Evolutionary conservation across 257 asterid genomes (phyloP).

Genomic region (Penstemon davidsonii): DNA sequence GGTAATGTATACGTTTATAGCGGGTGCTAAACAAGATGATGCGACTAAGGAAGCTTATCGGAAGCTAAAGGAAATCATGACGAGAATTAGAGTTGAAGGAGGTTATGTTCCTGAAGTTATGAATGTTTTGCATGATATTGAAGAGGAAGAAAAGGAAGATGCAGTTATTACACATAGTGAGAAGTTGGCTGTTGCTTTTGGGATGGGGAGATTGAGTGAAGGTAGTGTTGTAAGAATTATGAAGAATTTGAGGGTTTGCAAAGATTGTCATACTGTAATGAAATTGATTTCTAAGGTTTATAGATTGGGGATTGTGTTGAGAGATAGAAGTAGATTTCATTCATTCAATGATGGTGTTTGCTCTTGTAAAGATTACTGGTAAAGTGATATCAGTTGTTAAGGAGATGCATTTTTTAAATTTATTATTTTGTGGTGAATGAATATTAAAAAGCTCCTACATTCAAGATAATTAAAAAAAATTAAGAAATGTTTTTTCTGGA

Average conservation of each 20-base stretch:
- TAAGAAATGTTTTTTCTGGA: too few relatives aligned
- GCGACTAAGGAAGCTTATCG: constrained; percentile 47
- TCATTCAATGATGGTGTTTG: constrained; percentile 54
- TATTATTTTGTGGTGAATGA: too few relatives aligned
- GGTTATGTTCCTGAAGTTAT: constrained; percentile 58
- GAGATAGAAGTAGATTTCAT: constrained; percentile 78
- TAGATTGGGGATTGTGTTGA: constrained; percentile 48
- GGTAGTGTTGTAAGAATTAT: constrained; percentile 48
- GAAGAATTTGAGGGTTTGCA: constrained; percentile 78
- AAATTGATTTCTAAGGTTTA: constrained; percentile 62
- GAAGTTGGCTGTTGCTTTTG: constrained; percentile 75
- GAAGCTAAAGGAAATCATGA: constrained; percentile 52
- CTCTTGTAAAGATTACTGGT: constrained; percentile 75
- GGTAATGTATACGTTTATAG: constrained; percentile 47
- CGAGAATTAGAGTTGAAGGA: constrained; percentile 48
- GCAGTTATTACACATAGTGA: constrained; percentile 63
- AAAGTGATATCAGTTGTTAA: constrained; percentile 14
- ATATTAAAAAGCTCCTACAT: too few relatives aligned
- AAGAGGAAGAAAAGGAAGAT: constrained; percentile 71
- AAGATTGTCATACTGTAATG: constrained; percentile 71
- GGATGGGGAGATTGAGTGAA: constrained; percentile 44
- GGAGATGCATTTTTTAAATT: too few relatives aligned
- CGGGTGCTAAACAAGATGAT: constrained; percentile 40
- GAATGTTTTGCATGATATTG: constrained; percentile 57
- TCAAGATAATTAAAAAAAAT: too few relatives aligned